Evolutionary conservation across 495 filamentous ascomycete genomes (phyloP), one percentile per base, ranked within the genome.

Genomic region (Lepidopterella palustris): DNA sequence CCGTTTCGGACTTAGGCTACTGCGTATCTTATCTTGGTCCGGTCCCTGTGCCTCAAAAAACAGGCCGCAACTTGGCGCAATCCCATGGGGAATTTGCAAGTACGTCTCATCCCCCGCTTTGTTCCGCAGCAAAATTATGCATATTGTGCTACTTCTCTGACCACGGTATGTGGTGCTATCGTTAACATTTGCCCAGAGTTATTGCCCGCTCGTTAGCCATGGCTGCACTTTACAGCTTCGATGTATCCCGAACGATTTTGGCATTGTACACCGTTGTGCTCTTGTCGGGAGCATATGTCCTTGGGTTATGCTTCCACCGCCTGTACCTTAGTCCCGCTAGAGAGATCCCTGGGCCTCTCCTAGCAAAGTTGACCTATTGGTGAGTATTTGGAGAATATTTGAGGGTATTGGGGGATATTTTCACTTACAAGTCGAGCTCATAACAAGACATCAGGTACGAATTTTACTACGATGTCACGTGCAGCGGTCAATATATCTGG

Each of bases 391-490:
- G 8, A 24, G 24, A 10, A 49, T 3, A 21, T 21, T 49, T 10
- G 10, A 1, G 2, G 3, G 45, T 23, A 49, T 3, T 20, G 45
- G n/a, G 2, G 2, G 11, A 21, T 23, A 49, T 18, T 49, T 3
- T 49, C 3, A 49, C 4, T 3, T 21, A 21, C 45, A 49, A 10
- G n/a, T 3, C 23, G 10, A 49, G 21, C 45, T 49, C 11, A 49
- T 21, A 11, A 35, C 31, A 20, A 11, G 5, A 31, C 11, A 23
- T 21, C 21, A 27, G 56, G 27, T 59, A 60, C 23, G 52, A 61
- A 40, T 55, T 56, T 21, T 61, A 61, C 42, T 51, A 50, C 28
- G 59, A 61, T 27, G 23, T 61, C 13, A 39, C 28, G 8, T 28
- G n/a, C 11, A 25, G 26, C 20, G 35, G 52, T 4, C 52, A 56